Percentiles rank a stretch among this genome's conserved stretches.
phyloP scores from a whole-genome alignment of 2,329 filamentous ascomycete species.

The Grosmannia huntii region DNA sequence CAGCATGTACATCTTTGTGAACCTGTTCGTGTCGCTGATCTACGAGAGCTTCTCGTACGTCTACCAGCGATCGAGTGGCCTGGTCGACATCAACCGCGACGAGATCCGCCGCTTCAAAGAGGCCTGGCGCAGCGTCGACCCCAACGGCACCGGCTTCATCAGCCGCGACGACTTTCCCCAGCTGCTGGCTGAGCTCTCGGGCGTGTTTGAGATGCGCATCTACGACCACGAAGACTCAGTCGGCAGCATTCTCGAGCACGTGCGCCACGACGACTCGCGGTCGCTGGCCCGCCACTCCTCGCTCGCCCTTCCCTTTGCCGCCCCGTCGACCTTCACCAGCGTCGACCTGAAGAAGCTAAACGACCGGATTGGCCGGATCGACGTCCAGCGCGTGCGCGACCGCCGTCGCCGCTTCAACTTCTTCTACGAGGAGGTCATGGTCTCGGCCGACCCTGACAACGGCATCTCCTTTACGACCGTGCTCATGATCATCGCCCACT shows the following conservation, averaged over 20 bases:
- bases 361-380: conserved; percentile 57
- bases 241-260: conserved; percentile 72
- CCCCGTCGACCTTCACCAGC: conserved; percentile 38
- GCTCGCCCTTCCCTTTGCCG: conserved; percentile 25
- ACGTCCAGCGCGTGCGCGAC: conserved; percentile 59
- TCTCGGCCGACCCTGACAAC: conserved; percentile 76
- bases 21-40: conserved; percentile 94
- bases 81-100: conserved; percentile 79
- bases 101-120: conserved; percentile 96
- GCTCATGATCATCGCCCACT: conserved; percentile 91
- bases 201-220: conserved; percentile 93
- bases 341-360: conserved; percentile 69
- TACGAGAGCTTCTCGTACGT: conserved; percentile 99
- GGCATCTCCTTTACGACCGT: conserved; percentile 88
- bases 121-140: conserved; percentile 93
- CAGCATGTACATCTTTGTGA: conserved; percentile 99
- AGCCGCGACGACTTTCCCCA: conserved; percentile 80
- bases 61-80: conserved; percentile 89
- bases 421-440: conserved; percentile 96
- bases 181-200: conserved; percentile 80
- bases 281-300: background rate
- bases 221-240: conserved; percentile 88
- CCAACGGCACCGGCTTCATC: conserved; percentile 82
- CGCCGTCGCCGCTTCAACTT: conserved; percentile 72
- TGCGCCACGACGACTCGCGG: conserved; percentile 42